These are phyloP conservation scores for Trichophyton verrucosum DNA, from an alignment of 2,329 filamentous ascomycete genomes.

Conservation along the genomic window DNA sequence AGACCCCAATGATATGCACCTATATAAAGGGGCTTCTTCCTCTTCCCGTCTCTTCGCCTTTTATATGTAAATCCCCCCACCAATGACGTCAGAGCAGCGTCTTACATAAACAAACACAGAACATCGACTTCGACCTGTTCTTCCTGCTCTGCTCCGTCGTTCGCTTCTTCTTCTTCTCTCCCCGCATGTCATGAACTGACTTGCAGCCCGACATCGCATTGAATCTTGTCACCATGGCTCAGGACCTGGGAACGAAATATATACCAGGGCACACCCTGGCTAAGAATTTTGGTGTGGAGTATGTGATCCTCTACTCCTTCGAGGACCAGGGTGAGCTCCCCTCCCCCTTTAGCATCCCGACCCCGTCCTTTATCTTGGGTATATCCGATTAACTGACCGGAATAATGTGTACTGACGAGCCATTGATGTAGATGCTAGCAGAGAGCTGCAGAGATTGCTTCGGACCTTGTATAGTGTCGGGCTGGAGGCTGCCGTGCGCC, in stretches of 20 bases:
- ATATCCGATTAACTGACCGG: background rate
- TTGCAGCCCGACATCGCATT: background rate
- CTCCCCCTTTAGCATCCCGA: background rate
- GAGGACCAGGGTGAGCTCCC: constrained; percentile 47
- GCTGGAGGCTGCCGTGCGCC: constrained; percentile 77
- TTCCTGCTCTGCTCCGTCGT: background rate
- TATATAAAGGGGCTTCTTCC: too few species aligned
- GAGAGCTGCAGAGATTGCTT: constrained; percentile 66
- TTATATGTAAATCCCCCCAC: background rate
- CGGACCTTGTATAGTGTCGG: constrained; percentile 63
- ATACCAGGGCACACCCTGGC: constrained; percentile 14
- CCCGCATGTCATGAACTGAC: background rate
- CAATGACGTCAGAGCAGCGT: background rate
- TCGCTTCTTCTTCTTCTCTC: background rate
- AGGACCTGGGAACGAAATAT: background rate
- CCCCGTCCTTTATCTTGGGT: background rate
- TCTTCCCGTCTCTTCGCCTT: too few species aligned
- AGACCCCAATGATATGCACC: too few species aligned
- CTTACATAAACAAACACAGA: background rate
- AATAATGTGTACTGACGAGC: too few species aligned
- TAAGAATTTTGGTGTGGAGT: constrained; percentile 65
- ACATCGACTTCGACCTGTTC: background rate
- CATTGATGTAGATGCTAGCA: constrained; percentile 50
- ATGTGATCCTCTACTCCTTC: constrained; percentile 71
- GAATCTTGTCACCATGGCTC: background rate